Evolutionary conservation across 371 early-diverging fungal species (phyloP).

Genomic region (Mucor racemosus): DNA sequence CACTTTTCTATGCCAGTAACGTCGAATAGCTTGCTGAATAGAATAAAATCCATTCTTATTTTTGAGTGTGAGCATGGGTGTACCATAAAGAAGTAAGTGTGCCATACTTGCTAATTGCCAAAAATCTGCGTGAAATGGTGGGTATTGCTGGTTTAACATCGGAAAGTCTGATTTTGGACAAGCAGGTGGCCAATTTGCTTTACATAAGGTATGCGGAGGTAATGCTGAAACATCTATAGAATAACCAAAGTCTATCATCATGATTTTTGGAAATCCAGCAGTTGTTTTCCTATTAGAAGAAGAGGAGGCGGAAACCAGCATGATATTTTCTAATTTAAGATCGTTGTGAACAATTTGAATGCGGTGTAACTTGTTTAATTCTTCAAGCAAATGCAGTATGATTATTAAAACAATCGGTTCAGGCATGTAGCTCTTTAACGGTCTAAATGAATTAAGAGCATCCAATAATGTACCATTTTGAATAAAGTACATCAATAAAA

Average conservation of each 20-base stretch:
- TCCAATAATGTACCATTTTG: slow-evolving; percentile 42
- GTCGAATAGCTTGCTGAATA: slow-evolving; percentile 36
- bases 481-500: slow-evolving; percentile 34
- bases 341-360: slow-evolving; percentile 50
- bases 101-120: slow-evolving; percentile 47
- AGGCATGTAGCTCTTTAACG: slow-evolving; percentile 25
- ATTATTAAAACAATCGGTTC: slow-evolving; percentile 45
- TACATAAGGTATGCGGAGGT: slow-evolving; percentile 9
- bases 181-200: slow-evolving; percentile 40
- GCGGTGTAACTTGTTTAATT: slow-evolving; percentile 34
- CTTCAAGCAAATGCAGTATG: slow-evolving; percentile 28
- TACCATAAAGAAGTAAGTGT: slow-evolving; percentile 44
- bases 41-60: slow-evolving; percentile 4
- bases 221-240: slow-evolving; percentile 40
- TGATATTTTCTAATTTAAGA: slow-evolving; percentile 54
- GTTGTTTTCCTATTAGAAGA: background rate
- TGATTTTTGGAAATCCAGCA: slow-evolving; percentile 20
- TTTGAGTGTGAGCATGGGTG: slow-evolving; percentile 16
- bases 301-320: slow-evolving; percentile 31
- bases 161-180: slow-evolving; percentile 28
- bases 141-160: slow-evolving; percentile 20
- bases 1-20: slow-evolving; percentile 47
- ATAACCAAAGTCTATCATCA: slow-evolving; percentile 55
- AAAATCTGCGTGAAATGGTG: slow-evolving; percentile 43
- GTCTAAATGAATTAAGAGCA: slow-evolving; percentile 32